Conservation (phyloP, 768 basidiomycete species). For the Fomitopsis serialis region DNA sequence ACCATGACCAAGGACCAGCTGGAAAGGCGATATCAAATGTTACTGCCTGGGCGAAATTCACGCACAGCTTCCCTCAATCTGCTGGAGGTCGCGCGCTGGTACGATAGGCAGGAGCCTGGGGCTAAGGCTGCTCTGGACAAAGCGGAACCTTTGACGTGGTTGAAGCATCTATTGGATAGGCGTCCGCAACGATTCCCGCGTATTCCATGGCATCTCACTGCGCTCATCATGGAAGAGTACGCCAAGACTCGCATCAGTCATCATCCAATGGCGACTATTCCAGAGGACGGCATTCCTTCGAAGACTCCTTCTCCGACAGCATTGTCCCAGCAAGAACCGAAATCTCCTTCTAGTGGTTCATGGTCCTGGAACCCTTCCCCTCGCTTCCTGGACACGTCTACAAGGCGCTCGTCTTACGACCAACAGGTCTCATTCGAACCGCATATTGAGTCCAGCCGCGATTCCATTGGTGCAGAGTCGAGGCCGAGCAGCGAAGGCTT, state of each 20-base stretch:
- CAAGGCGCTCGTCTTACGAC: conserved; percentile 36
- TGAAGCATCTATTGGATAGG: conserved; percentile 57
- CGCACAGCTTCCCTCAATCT: conserved; percentile 36
- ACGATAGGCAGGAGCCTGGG: conserved; percentile 41
- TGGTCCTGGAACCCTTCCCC: conserved; percentile 31
- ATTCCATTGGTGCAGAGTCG: conserved; percentile 41
- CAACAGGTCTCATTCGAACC: conserved; percentile 58
- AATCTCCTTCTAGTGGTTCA: conserved; percentile 19
- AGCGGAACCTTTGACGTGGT: conserved; percentile 69
- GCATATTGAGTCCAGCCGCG: conserved; percentile 38
- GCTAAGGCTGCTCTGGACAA: conserved; percentile 50
- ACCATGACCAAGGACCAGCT: conserved; percentile 62
- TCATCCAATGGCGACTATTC: conserved; percentile 39
- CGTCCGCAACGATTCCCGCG: conserved; percentile 30
- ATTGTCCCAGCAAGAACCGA: conserved; percentile 11
- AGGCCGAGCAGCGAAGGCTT: conserved; percentile 38
- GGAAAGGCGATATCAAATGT: conserved; percentile 54
- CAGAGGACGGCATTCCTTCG: conserved; percentile 30
- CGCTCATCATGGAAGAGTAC: conserved; percentile 66
- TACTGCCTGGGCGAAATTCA: conserved; percentile 35
- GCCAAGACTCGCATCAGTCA: conserved; percentile 33
- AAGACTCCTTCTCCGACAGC: conserved; percentile 8
- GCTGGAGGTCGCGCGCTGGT: conserved; percentile 54
- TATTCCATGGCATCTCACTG: conserved; percentile 60
- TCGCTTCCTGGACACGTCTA: conserved; percentile 33